Base-by-base conservation (phyloP, 768 basidiomycete species). In the Mycena amicta region DNA sequence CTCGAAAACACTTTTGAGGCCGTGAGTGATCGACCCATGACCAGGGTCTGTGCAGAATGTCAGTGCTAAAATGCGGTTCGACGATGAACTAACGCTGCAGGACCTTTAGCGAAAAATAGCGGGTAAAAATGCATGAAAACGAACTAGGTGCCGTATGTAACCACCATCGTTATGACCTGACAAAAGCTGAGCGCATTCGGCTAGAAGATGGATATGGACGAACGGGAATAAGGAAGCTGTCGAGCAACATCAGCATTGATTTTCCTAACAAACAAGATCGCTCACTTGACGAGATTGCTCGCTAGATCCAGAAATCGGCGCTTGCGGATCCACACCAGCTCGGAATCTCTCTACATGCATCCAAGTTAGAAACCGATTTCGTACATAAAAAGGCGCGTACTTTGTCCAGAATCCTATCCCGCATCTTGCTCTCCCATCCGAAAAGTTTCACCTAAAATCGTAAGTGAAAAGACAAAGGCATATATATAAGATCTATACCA, bases 121-220 rank as follows among this genome's bases (percentile, higher is more conserved):
- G 66, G 3, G 78, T 61, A 22, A 77, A 69, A 2, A 71, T 63
- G 2, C 76, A 47, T n/a, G n/a, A 22, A 56, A 3, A 51, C 55
- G 30, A 20, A 57, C 55, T 80, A 83, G 20, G 76, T 67, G 2
- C 71, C 71, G 60, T 77, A 83, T 2, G 79, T 79, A 28, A 75
- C 71, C 25, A 78, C 65, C 81, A 83, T 84, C 52, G 78, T 79
- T 4, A 81, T 20, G 8, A 84, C 61, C 0, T 83, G 82, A 13
- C 20, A 12, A 11, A 8, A 5, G 6, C 20, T 43, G 20, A 43
- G 20, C 41, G 41, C 20, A 12, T 6, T 12, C 6, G 41, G 6
- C 13, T 22, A 12, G 6, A 6, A 22, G 6, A 12, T 20, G 20
- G 12, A 6, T 5, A 11, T 6, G 20, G 20, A 49, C 47, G 27